Base-by-base conservation (phyloP, 2,329 filamentous ascomycete genomes). In the Arthrobotrys pseudoclavata region DNA sequence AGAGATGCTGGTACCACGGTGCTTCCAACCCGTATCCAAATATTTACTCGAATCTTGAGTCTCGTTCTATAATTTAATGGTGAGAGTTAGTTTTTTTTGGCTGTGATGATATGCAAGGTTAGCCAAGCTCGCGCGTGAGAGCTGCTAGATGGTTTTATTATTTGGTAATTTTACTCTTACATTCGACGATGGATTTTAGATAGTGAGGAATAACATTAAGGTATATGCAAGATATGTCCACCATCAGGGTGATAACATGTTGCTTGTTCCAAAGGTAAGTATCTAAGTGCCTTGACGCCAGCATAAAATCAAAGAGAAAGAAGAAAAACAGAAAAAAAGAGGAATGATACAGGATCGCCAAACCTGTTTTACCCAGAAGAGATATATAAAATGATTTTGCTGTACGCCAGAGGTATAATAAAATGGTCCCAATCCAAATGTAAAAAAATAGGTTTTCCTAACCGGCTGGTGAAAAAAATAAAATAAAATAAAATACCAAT, bases 251-350 rank as follows among this genome's bases (percentile, higher is more conserved):
- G 55, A 18, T 42, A 6, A 42, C 34, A 42, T n/a, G 13, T 12
- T 60, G 34, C 55, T 42, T 60, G 55, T 20, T 20, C 55, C 10
- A 15, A 20, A 40, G 26, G 13, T 42, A 42, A 40, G 12, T 60
- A 3, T 60, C 55, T 60, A 60, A 60, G 13, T 60, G 55, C 55
- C 52, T 60, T 5, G 55, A 60, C 55, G 55, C 55, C 55, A 20
- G 34, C 55, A 42, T 50, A 24, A 24, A 24, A 24, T 2, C 13
- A 50, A 22, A 50, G 18, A 10, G 45, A 47, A 24, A 50, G 20
- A 50, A 50, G 10, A 60, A 40, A 22, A 60, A n/a, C n/a, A 24
- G 34, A 2, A 7, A 26, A 37, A 57, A 57, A 9, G 13, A 60
- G 10, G 12, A 60, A 60, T 60, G 55, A 20, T 42, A 60, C 34